Evolutionary conservation across 2,329 filamentous ascomycete genomes (phyloP).

Genomic region (Didymella pinodella): DNA sequence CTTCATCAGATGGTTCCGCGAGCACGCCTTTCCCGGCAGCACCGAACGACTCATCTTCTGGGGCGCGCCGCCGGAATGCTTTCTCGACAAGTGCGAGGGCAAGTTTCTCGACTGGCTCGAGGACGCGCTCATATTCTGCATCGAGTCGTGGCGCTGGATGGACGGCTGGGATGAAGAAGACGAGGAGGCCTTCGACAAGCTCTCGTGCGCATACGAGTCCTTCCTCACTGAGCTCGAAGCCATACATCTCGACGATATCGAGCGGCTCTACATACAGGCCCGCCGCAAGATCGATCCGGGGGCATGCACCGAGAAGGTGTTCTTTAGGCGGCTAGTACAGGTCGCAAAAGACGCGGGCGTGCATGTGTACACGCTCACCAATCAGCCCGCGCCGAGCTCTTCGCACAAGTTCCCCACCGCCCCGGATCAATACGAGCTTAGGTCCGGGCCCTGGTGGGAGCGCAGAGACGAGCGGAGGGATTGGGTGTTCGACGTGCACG

Average conservation of each 20-base stretch:
- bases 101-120: slow-evolving; percentile 5
- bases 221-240: slow-evolving; percentile 1
- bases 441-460: slow-evolving; percentile 17
- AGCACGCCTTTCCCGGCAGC: slow-evolving; percentile 1
- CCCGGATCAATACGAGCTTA: slow-evolving; percentile 17
- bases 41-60: slow-evolving; percentile 17
- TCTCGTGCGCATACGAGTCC: neutral
- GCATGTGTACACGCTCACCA: slow-evolving; percentile 24
- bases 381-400: neutral
- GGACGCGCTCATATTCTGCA: slow-evolving; percentile 9
- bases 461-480: slow-evolving; percentile 9
- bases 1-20: slow-evolving; percentile 10
- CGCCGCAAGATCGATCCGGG: neutral
- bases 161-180: neutral
- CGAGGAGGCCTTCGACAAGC: neutral
- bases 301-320: neutral
- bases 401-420: slow-evolving; percentile 14
- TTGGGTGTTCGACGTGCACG: slow-evolving; percentile 23
- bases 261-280: neutral
- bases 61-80: neutral
- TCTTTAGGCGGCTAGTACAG: slow-evolving; percentile 17
- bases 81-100: neutral
- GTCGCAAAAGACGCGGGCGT: slow-evolving; percentile 11
- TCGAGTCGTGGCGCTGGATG: slow-evolving; percentile 10
- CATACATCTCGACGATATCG: slow-evolving; percentile 15